Percentiles rank a stretch among this genome's conserved stretches.
These are phyloP conservation scores for Myochromella boudieri DNA, from an alignment of 768 basidiomycete genomes.

Conservation along the genomic window DNA sequence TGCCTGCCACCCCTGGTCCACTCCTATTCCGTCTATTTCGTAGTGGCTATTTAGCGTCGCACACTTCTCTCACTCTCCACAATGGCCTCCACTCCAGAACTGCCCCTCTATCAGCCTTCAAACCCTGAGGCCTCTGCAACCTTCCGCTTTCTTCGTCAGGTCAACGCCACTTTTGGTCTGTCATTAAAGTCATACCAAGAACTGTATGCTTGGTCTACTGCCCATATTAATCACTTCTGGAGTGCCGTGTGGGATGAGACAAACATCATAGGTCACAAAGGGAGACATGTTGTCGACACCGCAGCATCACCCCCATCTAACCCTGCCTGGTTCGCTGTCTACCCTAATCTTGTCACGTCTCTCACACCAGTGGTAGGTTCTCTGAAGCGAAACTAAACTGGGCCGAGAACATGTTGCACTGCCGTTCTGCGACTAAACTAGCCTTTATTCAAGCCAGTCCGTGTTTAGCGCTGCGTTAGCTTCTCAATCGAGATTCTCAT, in stretches of 20 bases:
- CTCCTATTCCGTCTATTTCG: slow-evolving; percentile 5
- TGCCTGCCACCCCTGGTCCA: slow-evolving; percentile 1
- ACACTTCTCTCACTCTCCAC: slow-evolving; percentile 2
- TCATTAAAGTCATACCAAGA: slow-evolving; percentile 57
- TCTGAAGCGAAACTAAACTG: slow-evolving; percentile 65
- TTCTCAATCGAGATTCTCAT: slow-evolving; percentile 14
- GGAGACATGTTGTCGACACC: slow-evolving; percentile 56
- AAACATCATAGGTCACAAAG: slow-evolving; percentile 61
- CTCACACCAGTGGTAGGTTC: slow-evolving; percentile 39
- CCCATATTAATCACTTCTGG: slow-evolving; percentile 68
- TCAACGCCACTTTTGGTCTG: slow-evolving; percentile 49
- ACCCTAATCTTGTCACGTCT: slow-evolving; percentile 1
- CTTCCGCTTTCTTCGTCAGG: slow-evolving; percentile 45
- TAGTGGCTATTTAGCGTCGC: not conserved
- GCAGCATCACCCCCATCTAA: slow-evolving; percentile 54
- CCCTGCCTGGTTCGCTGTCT: slow-evolving; percentile 57
- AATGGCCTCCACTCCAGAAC: slow-evolving; percentile 11
- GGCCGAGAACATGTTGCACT: slow-evolving; percentile 78
- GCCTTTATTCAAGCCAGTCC: slow-evolving; percentile 73
- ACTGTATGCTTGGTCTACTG: slow-evolving; percentile 65
- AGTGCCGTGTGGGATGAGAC: slow-evolving; percentile 70
- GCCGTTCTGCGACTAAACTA: slow-evolving; percentile 53
- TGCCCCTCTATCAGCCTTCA: slow-evolving; percentile 43
- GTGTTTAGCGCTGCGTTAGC: slow-evolving; percentile 29
- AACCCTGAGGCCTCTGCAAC: slow-evolving; percentile 43